phyloP scores from a whole-genome alignment of 148 eudicot species.

The Talinum fruticosum region DNA sequence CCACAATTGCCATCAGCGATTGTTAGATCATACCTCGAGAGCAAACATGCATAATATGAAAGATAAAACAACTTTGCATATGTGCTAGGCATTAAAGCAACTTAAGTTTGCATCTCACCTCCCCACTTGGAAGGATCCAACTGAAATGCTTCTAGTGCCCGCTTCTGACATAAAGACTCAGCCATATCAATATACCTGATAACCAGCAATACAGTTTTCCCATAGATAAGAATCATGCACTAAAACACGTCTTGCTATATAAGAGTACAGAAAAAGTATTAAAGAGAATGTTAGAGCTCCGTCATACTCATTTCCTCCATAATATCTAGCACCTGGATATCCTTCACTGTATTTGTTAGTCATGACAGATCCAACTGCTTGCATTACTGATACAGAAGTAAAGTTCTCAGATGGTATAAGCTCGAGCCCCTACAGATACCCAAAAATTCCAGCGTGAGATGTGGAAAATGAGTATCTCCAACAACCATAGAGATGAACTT shows the following conservation, averaged over 20 bases:
- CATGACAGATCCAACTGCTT: constrained; percentile 99
- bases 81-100: not conserved
- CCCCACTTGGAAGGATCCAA: constrained; percentile 99
- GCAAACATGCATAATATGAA: not conserved
- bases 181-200: constrained; percentile 98
- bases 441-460: constrained; percentile 13
- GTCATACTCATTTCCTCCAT: constrained; percentile 97
- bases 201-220: not conserved
- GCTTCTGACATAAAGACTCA: constrained; percentile 87
- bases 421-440: constrained; percentile 69
- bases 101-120: constrained; percentile 46
- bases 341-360: constrained; percentile 99
- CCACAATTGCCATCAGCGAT: not conserved
- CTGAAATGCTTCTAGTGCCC: constrained; percentile 92
- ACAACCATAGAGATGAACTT: not conserved
- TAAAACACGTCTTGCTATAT: not conserved
- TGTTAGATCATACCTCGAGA: not conserved
- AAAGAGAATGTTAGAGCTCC: not conserved
- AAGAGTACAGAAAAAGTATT: not conserved
- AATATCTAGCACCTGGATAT: constrained; percentile 99
- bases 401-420: constrained; percentile 98
- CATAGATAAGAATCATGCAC: not conserved
- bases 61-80: not conserved
- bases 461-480: not conserved
- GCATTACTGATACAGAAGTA: constrained; percentile 93